phyloP scores from a whole-genome alignment of 2,329 filamentous ascomycete species.

The Claviceps quebecensis region DNA sequence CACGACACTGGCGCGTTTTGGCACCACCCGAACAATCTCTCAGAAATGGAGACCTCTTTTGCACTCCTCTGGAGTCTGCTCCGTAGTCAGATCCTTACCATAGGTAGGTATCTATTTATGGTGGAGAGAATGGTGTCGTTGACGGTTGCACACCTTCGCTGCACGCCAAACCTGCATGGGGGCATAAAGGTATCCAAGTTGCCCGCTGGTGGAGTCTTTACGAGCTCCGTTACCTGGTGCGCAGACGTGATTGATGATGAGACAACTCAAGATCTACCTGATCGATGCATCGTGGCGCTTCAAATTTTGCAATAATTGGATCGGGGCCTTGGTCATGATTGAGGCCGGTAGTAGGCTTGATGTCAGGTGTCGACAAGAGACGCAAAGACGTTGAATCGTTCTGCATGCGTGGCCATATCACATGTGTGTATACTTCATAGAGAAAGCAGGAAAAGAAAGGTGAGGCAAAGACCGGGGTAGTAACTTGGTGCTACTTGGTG shows the following conservation, averaged over 20 bases:
- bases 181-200: background rate
- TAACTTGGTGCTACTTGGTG: no score
- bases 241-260: background rate
- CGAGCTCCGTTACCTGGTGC: background rate
- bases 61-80: background rate
- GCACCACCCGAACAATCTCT: constrained; percentile 17
- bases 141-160: constrained; percentile 2
- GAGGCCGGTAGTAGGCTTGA: background rate
- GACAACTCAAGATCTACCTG: background rate
- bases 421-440: no score
- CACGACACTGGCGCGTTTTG: constrained; percentile 16
- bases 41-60: constrained; percentile 14
- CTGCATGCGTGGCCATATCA: no score
- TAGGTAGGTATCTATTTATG: background rate
- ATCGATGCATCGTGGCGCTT: background rate
- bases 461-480: no score
- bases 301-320: background rate
- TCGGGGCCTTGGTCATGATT: background rate
- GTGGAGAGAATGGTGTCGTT: background rate
- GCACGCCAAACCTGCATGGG: constrained; percentile 2
- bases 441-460: no score
- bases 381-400: no score
- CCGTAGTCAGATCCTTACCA: background rate
- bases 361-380: no score
- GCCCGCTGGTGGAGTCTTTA: constrained; percentile 9